Percentiles rank a stretch among this genome's conserved stretches.
phyloP scores from a whole-genome alignment of 345 rosid genomes.

The Boechera stricta region DNA sequence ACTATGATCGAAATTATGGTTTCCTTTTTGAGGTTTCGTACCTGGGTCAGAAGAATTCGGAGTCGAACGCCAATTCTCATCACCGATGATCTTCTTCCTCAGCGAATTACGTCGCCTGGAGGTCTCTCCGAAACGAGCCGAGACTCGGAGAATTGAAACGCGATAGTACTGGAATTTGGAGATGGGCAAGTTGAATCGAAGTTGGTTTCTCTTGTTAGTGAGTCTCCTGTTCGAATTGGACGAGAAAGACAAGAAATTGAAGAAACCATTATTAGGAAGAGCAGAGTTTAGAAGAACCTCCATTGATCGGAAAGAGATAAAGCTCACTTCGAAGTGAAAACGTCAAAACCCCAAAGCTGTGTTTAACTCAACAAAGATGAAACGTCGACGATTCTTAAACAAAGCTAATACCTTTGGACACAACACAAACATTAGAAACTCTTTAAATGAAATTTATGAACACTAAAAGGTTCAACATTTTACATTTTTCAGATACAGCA shows the following conservation, averaged over 20 bases:
- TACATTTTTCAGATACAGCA: constrained; percentile 37
- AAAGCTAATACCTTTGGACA: background rate
- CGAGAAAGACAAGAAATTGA: constrained; percentile 42
- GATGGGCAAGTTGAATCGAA: constrained; percentile 31
- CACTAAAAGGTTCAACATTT: constrained; percentile 23
- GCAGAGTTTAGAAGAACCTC: constrained; percentile 53
- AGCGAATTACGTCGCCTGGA: constrained; percentile 68
- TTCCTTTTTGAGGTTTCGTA: constrained; percentile 43
- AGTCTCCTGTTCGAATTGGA: constrained; percentile 43
- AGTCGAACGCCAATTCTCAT: constrained; percentile 60
- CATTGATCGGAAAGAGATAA: constrained; percentile 43
- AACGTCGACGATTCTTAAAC: constrained; percentile 27
- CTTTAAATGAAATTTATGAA: background rate
- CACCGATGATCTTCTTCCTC: constrained; percentile 63
- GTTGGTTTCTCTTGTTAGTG: constrained; percentile 35
- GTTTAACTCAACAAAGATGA: constrained; percentile 8
- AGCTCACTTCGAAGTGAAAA: background rate
- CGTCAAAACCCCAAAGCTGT: constrained; percentile 30
- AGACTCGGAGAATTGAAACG: constrained; percentile 44
- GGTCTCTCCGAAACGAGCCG: constrained; percentile 63
- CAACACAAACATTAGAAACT: no score
- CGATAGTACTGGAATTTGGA: constrained; percentile 41
- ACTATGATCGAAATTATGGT: constrained; percentile 13
- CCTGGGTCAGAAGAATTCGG: constrained; percentile 41
- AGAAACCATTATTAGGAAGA: constrained; percentile 32